These are phyloP conservation scores for Monilinia laxa DNA, from an alignment of 2,329 filamentous ascomycete species.

Conservation along the genomic window DNA sequence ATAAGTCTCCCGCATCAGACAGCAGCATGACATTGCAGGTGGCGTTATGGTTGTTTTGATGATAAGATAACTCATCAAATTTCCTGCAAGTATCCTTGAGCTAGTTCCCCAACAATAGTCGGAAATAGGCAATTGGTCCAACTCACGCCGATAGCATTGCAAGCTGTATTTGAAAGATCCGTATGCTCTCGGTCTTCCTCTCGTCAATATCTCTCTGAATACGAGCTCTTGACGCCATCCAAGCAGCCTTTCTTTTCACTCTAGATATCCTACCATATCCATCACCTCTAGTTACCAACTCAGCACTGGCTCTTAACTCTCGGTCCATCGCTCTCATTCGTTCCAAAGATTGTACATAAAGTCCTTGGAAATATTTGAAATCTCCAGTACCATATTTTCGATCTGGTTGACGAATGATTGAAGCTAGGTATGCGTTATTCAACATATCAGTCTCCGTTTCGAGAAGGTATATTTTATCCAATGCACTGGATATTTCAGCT, in stretches of 20 bases:
- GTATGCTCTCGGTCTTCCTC: conserved; percentile 29
- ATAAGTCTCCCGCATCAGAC: conserved; percentile 23
- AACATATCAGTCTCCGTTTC: conserved; percentile 32
- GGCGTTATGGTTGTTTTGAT: conserved; percentile 31
- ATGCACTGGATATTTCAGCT: conserved; percentile 28
- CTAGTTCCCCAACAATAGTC: conserved; percentile 6
- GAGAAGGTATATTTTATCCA: conserved; percentile 32
- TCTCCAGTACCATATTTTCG: conserved; percentile 29
- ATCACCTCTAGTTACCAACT: conserved; percentile 26
- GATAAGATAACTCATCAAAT: conserved; percentile 32
- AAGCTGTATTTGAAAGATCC: conserved; percentile 32
- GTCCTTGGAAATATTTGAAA: conserved; percentile 31
- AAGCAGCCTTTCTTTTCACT: conserved; percentile 29
- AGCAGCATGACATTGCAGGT: conserved; percentile 25
- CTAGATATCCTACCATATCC: conserved; percentile 30
- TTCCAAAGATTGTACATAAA: conserved; percentile 28
- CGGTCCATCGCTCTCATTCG: conserved; percentile 29
- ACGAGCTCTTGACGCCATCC: conserved; percentile 29
- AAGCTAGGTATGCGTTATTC: conserved; percentile 31
- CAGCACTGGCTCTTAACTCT: conserved; percentile 25
- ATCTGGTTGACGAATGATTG: conserved; percentile 30
- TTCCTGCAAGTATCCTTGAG: conserved; percentile 27
- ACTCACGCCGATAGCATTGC: conserved; percentile 33
- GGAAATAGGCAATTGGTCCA: neutral
- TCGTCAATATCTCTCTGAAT: conserved; percentile 31